Evolutionary conservation across 208 protist genomes (phyloP).

Genomic region (Trichomonas vaginalis): DNA sequence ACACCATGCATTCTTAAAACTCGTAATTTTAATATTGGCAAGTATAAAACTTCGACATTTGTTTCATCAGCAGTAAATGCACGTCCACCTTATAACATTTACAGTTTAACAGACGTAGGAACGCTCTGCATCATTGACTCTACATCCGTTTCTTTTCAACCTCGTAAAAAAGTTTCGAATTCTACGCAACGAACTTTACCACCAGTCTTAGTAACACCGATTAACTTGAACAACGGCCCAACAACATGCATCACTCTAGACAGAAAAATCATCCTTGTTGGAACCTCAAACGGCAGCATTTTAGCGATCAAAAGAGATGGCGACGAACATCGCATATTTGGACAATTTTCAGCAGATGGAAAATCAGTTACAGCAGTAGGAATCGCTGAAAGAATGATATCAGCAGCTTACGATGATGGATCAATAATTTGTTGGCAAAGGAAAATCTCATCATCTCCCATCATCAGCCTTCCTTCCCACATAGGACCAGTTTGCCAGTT

Average conservation of each 20-base stretch:
- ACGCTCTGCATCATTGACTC: neutral
- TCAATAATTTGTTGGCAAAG: neutral
- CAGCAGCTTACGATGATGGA: neutral
- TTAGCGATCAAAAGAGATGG: neutral
- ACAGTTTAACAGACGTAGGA: neutral
- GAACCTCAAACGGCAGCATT: neutral
- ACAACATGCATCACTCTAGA: neutral
- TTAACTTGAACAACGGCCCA: neutral
- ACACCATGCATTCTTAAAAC: neutral
- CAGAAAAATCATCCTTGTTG: neutral
- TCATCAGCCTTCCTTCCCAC: neutral
- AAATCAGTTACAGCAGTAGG: neutral
- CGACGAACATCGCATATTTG: neutral
- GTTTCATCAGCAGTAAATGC: neutral
- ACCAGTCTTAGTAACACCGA: neutral
- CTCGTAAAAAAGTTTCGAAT: neutral
- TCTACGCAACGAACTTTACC: neutral
- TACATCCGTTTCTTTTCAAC: neutral
- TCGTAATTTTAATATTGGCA: neutral
- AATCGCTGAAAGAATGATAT: neutral
- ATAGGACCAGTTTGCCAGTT: neutral
- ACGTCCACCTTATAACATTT: neutral
- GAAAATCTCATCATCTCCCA: neutral
- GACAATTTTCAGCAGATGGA: neutral
- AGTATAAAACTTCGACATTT: neutral